Percentiles rank a stretch among this genome's conserved stretches.
phyloP scores from a whole-genome alignment of 371 early-diverging fungal species.

The Mortierella sp. region DNA sequence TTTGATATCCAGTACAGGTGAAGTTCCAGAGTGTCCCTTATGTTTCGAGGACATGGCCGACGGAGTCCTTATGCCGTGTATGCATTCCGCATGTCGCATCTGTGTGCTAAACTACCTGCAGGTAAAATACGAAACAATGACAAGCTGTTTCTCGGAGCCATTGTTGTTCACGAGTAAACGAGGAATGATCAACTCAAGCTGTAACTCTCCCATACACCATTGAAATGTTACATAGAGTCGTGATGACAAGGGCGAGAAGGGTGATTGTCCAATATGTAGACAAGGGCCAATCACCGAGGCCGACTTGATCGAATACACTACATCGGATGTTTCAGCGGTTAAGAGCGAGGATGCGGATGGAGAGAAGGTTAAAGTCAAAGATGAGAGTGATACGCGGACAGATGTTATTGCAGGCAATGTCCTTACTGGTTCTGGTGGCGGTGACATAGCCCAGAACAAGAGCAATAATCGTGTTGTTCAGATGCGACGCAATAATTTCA shows the following conservation, averaged over 20 bases:
- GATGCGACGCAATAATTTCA: conserved; percentile 62
- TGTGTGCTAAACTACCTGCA: conserved; percentile 72
- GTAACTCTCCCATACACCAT: neutral
- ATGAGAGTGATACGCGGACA: conserved; percentile 8
- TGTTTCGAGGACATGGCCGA: conserved; percentile 66
- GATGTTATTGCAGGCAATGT: conserved; percentile 32
- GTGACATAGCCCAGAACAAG: conserved; percentile 1
- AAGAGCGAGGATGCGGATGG: neutral
- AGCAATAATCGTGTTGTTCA: conserved; percentile 20
- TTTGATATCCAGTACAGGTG: conserved; percentile 43
- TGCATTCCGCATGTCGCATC: conserved; percentile 72
- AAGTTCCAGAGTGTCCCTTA: conserved; percentile 57
- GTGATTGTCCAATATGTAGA: conserved; percentile 75
- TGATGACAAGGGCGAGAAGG: conserved; percentile 64
- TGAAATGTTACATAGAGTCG: conserved; percentile 56
- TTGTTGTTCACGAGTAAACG: neutral
- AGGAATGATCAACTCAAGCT: neutral
- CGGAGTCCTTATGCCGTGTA: conserved; percentile 69
- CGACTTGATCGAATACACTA: conserved; percentile 63
- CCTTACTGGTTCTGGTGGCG: conserved; percentile 17
- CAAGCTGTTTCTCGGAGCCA: no score
- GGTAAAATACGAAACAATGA: no score
- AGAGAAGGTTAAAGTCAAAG: conserved; percentile 1
- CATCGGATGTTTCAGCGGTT: conserved; percentile 12
- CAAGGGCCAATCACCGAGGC: conserved; percentile 61